Conservation (phyloP, 139 green algal genomes). For the Desmodesmus armatus region DNA sequence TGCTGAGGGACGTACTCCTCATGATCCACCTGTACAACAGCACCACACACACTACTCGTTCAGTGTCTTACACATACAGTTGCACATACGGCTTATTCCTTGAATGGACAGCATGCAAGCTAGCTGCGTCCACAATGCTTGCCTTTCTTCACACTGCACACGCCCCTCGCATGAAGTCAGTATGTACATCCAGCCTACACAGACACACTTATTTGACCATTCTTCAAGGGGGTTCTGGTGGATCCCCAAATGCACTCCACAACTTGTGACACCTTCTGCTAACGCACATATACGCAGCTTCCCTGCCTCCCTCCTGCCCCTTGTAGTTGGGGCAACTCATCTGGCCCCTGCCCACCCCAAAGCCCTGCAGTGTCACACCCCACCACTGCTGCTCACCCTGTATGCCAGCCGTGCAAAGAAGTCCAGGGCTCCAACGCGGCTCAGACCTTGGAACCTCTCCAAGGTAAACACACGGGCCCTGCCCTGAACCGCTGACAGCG, state of each 20-base stretch:
- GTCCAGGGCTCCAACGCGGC: slow-evolving; percentile 60
- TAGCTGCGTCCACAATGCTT: too few relatives aligned
- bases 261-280: background rate
- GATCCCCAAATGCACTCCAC: background rate
- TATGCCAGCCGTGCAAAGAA: slow-evolving; percentile 84
- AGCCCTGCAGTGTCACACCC: background rate
- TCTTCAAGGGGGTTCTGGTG: too few relatives aligned
- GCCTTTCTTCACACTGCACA: too few relatives aligned
- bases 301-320: background rate
- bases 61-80: background rate
- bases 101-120: too few relatives aligned
- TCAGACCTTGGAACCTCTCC: slow-evolving; percentile 72
- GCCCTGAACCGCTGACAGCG: slow-evolving; percentile 65
- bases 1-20: background rate
- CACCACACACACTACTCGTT: slow-evolving; percentile 19
- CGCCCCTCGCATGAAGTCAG: too few relatives aligned
- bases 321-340: background rate
- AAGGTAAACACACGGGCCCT: slow-evolving; percentile 69
- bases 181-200: too few relatives aligned
- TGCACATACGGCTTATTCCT: background rate
- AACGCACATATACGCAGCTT: background rate
- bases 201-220: too few relatives aligned
- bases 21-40: background rate
- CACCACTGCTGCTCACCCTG: slow-evolving; percentile 53
- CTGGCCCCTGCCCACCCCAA: background rate